Evolutionary conservation across 139 green algal genomes (phyloP), one percentile per base, ranked within the genome.

Genomic region (Picochlorum sp.): DNA sequence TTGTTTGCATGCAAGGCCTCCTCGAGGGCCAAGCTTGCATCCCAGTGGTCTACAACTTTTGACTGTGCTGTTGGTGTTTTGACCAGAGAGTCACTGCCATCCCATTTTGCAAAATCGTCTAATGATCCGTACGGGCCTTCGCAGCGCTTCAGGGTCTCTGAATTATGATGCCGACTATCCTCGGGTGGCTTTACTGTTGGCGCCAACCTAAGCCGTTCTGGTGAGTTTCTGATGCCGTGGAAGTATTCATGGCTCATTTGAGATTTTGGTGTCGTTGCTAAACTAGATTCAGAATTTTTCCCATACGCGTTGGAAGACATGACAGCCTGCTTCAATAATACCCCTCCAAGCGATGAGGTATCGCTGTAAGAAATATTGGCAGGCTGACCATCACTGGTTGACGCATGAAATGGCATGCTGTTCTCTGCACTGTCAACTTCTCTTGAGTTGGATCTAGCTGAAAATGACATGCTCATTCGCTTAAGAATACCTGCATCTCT

Each of bases 11-110:
- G 24, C 32, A 75, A 26, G 0, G 37, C 69, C 15, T 51, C 69
- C 34, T 74, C 68, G 47, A 75, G 70, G 5, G 61, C 69, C 20
- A 75, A 32, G 45, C 69, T 41, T 4, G 52, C 56, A 30, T 75
- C 69, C 69, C 69, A 75, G 51, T 62, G 63, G 23, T 58, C 44
- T 23, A 64, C 45, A 16, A 56, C 61, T 56, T 65, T 47, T 59
- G 45, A 46, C 30, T 69, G 46, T 6, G 38, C 63, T 51, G 62
- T 72, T 44, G 69, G 69, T 16, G 69, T 72, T 24, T 47, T 61
- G 10, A 76, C 41, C 28, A 57, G 64, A 46, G 51, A 68, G 30
- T 46, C 62, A 8, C 61, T 62, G 34, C 68, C 68, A 61, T 54
- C 64, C 69, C 69, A 76, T n/a, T 68, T 63, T 4, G 54, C 34